A percentile compares a stretch with the other conserved stretches of the same genome.
Evolutionary conservation across 2,329 filamentous ascomycete genomes (phyloP).

Genomic region (Geosmithia morbida): DNA sequence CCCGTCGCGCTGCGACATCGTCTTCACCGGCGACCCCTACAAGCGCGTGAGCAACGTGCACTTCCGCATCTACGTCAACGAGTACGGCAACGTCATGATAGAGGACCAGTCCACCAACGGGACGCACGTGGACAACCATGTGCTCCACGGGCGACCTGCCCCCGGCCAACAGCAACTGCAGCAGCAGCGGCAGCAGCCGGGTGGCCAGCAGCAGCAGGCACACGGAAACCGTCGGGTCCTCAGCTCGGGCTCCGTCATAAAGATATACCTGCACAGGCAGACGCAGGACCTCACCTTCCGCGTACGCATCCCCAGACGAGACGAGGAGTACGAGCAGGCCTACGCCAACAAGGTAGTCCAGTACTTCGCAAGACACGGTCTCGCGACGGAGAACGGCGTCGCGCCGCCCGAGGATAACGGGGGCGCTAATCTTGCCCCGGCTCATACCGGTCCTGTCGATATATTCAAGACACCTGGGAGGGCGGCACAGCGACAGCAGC

Average conservation of each 20-base stretch:
- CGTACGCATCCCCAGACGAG: conserved; percentile 68
- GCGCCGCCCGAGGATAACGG: neutral
- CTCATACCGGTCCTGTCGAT: conserved; percentile 29
- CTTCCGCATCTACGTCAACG: conserved; percentile 84
- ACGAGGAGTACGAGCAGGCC: conserved; percentile 46
- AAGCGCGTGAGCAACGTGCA: conserved; percentile 86
- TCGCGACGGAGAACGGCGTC: conserved; percentile 5
- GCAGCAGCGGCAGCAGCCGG: conserved; percentile 20
- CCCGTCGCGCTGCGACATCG: conserved; percentile 53
- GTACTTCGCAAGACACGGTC: conserved; percentile 37
- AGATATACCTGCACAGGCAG: conserved; percentile 43
- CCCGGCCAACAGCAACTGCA: neutral
- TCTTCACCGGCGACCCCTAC: conserved; percentile 48
- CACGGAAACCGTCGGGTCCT: conserved; percentile 41
- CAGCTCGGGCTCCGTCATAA: conserved; percentile 57
- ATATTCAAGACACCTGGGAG: conserved; percentile 14
- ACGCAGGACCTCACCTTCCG: conserved; percentile 59
- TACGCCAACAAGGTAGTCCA: conserved; percentile 56
- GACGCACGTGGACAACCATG: conserved; percentile 64
- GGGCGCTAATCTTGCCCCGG: conserved; percentile 9
- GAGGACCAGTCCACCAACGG: conserved; percentile 95
- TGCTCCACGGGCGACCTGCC: conserved; percentile 34
- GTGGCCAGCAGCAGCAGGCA: conserved; percentile 13
- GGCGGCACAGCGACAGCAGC: neutral
- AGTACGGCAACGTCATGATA: conserved; percentile 77